Evolutionary conservation across 1,284 basidiomycete species (phyloP).

Genomic region (Tylopilus sp.): DNA sequence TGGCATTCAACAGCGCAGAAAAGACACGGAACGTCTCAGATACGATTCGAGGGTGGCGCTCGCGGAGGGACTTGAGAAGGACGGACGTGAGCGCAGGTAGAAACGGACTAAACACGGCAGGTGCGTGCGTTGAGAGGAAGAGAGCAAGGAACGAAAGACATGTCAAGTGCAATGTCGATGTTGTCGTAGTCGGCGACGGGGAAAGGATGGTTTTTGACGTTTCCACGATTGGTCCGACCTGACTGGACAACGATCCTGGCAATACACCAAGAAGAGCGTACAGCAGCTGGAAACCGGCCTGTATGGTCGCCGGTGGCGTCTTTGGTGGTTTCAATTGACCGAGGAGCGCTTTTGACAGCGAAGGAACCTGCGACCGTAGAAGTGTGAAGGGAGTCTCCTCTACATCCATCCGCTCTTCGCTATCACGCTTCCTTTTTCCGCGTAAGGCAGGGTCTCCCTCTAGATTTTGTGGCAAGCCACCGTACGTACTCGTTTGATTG

Average conservation of each 20-base stretch:
- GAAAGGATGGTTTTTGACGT: conserved; percentile 63
- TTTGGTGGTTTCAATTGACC: conserved; percentile 82
- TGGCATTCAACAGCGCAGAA: conserved; percentile 62
- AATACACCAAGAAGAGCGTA: conserved; percentile 76
- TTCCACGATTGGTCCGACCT: conserved; percentile 59
- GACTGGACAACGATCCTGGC: conserved; percentile 76
- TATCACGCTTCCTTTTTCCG: conserved; percentile 78
- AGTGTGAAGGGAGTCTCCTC: conserved; percentile 73
- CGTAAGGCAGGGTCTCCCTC: conserved; percentile 50
- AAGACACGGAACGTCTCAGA: conserved; percentile 84
- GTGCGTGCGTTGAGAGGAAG: conserved; percentile 80
- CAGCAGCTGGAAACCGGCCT: conserved; percentile 82
- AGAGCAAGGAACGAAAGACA: conserved; percentile 81
- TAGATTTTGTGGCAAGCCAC: conserved; percentile 51
- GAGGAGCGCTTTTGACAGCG: conserved; percentile 77
- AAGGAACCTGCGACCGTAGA: conserved; percentile 72
- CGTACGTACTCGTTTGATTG: conserved; percentile 78
- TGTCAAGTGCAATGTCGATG: conserved; percentile 73
- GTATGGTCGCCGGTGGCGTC: conserved; percentile 74
- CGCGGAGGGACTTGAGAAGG: conserved; percentile 67
- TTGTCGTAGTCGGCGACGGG: conserved; percentile 61
- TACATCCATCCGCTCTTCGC: conserved; percentile 66
- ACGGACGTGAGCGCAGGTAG: conserved; percentile 68
- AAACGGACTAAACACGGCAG: conserved; percentile 57
- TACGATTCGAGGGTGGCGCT: conserved; percentile 72